These are phyloP conservation scores for Xanthoconium purpureum DNA, from an alignment of 768 basidiomycete species.

Conservation along the genomic window DNA sequence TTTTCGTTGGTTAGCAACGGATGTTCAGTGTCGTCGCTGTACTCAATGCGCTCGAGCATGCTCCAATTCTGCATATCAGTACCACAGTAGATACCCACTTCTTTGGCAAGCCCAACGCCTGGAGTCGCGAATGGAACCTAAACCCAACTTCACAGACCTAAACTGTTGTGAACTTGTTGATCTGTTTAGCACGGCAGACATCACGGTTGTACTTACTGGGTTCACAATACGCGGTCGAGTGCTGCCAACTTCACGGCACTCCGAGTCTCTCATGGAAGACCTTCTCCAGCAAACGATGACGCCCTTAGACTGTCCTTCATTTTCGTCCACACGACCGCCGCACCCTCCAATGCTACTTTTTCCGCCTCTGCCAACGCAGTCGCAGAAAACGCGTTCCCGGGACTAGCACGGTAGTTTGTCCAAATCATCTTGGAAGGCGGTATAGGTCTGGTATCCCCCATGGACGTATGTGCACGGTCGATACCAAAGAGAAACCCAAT, in stretches of 20 bases:
- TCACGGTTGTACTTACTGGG: background rate
- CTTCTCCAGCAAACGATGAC: constrained; percentile 20
- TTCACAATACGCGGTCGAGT: too few species aligned
- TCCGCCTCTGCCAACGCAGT: constrained; percentile 43
- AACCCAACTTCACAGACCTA: background rate
- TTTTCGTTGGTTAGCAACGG: too few species aligned
- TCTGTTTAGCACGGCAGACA: background rate
- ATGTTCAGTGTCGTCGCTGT: too few species aligned
- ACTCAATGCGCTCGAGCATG: too few species aligned
- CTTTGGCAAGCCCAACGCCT: too few species aligned
- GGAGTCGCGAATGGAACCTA: too few species aligned
- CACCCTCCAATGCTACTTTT: constrained; percentile 48
- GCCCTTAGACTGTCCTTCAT: constrained; percentile 44
- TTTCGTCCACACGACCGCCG: constrained; percentile 43
- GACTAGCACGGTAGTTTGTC: constrained; percentile 20
- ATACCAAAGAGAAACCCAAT: constrained; percentile 62
- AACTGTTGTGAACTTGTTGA: background rate
- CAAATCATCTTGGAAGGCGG: constrained; percentile 30
- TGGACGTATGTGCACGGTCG: background rate
- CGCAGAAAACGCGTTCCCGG: constrained; percentile 35
- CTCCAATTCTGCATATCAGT: too few species aligned
- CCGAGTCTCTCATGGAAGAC: constrained; percentile 31
- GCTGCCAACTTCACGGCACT: too few species aligned
- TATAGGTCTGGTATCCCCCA: background rate
- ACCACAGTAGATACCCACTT: too few species aligned